phyloP scores from a whole-genome alignment of 225 moss, liverwort and hornwort genomes.

The Physcomitrellopsis africana region DNA sequence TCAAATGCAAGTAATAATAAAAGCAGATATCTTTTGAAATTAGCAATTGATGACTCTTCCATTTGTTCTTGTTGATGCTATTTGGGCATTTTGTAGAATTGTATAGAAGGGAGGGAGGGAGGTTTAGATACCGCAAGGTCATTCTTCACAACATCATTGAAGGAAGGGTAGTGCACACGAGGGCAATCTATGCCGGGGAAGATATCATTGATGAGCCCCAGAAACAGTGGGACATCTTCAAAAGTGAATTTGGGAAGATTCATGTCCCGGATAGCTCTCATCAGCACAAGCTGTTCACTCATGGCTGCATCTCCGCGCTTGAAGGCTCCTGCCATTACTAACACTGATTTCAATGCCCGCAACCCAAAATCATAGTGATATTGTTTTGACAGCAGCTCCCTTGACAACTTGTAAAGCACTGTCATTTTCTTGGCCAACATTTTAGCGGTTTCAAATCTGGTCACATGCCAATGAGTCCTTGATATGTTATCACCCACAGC shows the following conservation, averaged over 20 bases:
- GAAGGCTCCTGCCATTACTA: constrained; percentile 86
- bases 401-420: constrained; percentile 73
- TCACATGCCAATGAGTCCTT: too few relatives aligned
- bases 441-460: constrained; percentile 85
- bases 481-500: too few relatives aligned
- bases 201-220: constrained; percentile 75
- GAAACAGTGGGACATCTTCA: constrained; percentile 81
- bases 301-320: constrained; percentile 75
- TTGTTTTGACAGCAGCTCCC: constrained; percentile 85
- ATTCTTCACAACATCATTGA: constrained; percentile 76
- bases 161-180: constrained; percentile 75
- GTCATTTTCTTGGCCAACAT: constrained; percentile 86
- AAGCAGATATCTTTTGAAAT: too few relatives aligned
- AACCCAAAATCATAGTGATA: constrained; percentile 93
- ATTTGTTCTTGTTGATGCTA: too few relatives aligned
- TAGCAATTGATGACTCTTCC: too few relatives aligned
- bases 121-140: constrained; percentile 54
- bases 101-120: too few relatives aligned
- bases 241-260: constrained; percentile 82
- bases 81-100: too few relatives aligned
- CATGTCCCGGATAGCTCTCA: constrained; percentile 83
- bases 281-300: constrained; percentile 74
- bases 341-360: constrained; percentile 72
- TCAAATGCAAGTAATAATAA: too few relatives aligned
- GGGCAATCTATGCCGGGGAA: constrained; percentile 86